These are phyloP conservation scores for Penicillium parvum DNA, from an alignment of 495 filamentous ascomycete species.

Conservation along the genomic window DNA sequence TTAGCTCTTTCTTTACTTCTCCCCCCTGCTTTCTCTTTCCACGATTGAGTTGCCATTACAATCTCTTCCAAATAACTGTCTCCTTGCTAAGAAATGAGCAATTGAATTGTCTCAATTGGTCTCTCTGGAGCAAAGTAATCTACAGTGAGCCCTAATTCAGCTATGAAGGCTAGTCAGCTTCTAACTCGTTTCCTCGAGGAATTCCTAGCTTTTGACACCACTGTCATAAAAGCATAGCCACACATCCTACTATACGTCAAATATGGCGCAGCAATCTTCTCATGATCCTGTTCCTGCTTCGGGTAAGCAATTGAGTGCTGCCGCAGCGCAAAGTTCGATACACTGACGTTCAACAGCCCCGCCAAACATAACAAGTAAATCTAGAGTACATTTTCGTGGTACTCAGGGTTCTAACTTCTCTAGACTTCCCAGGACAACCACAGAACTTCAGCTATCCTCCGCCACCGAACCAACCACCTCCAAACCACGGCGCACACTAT, in stretches of 20 bases:
- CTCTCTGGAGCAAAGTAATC: no score
- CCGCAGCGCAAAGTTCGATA: neutral
- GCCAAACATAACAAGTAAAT: slow-evolving; percentile 21
- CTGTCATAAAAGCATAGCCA: no score
- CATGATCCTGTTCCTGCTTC: slow-evolving; percentile 19
- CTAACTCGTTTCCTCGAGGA: no score
- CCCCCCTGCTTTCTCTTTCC: neutral
- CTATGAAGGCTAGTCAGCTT: no score
- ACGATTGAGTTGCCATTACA: no score
- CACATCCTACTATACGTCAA: neutral
- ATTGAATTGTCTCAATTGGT: no score
- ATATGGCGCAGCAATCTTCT: slow-evolving; percentile 11
- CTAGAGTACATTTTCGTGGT: neutral
- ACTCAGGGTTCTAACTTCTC: neutral
- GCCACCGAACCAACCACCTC: slow-evolving; percentile 28
- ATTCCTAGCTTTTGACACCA: no score
- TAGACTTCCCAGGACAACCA: slow-evolving; percentile 15
- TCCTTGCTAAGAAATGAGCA: no score
- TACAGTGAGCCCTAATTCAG: neutral
- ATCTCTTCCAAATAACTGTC: no score
- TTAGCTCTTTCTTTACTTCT: slow-evolving; percentile 2
- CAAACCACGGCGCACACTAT: slow-evolving; percentile 2
- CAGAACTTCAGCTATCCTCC: slow-evolving; percentile 35
- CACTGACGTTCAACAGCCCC: slow-evolving; percentile 10
- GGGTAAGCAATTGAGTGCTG: slow-evolving; percentile 14